Evolutionary conservation across 192 early-diverging fungal species (phyloP), one percentile per base, ranked within the genome.

Genomic region (Powellomyces hirtus): DNA sequence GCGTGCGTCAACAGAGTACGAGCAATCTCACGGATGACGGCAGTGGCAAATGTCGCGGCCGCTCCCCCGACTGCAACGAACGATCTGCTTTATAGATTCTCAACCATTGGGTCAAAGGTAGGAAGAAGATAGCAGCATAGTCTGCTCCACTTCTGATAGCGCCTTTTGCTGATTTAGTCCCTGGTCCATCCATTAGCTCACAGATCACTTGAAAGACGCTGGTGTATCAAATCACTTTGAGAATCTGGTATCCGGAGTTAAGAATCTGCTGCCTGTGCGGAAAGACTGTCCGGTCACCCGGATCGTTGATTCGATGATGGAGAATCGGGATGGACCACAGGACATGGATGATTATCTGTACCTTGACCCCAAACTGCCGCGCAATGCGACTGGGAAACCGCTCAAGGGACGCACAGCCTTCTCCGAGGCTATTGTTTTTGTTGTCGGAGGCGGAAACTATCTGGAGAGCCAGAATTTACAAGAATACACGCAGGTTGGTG

Each of bases 401-500:
- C 42, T 7, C 24, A 35, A 50, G 27, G 46, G 62, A 22, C 38
- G 53, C 10, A 52, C 45, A 1, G 78, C 86, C 0, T 94, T 91
- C 68, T 88, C 92, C 59, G 92, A 97, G 58, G 96, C 95, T 3
- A 90, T 99, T 74, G 97, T 99, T 26, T 98, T 99, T 87, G 91
- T 95, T 11, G 86, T 98, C 40, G 97, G 97, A 29, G 97, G 97
- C 37, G 97, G 97, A 27, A 97, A 97, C 74, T 99, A 98, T 78
- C 79, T 95, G 55, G 97, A 99, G 81, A 95, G 95, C 75, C 94
- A 97, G 67, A 98, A 98, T 77, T 68, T 98, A 70, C 85, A 88
- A 77, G 96, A 98, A 79, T 90, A 89, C 77, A 89, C 93, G 3
- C 81, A 86, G 79, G 90, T 89, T n/a, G 49, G 30, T 40, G 10